These are phyloP conservation scores for Carpinus viminea DNA, from an alignment of 306 rosid species.

Conservation along the genomic window DNA sequence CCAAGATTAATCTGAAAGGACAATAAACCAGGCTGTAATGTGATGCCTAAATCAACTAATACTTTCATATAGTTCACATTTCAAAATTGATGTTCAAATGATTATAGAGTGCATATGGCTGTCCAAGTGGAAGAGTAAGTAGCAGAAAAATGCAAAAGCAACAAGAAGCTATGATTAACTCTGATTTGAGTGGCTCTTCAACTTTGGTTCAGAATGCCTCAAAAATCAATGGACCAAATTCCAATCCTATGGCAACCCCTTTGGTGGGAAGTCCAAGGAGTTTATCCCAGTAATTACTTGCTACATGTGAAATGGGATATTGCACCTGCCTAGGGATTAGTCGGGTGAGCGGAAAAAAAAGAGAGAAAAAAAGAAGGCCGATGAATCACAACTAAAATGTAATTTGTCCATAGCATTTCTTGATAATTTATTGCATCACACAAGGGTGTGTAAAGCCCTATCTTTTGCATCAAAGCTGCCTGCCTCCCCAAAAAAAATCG, in stretches of 20 bases:
- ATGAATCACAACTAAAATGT: not conserved
- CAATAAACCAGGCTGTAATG: not conserved
- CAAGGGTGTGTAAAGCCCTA: no score
- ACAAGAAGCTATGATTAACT: not conserved
- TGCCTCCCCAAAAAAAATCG: no score
- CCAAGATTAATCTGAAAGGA: slow-evolving; percentile 73
- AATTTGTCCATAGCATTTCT: not conserved
- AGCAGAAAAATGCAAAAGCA: not conserved
- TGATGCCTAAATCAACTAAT: not conserved
- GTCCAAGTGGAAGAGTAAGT: not conserved
- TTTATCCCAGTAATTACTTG: no score
- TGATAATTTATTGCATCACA: not conserved
- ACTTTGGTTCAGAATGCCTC: not conserved
- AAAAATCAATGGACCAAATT: not conserved
- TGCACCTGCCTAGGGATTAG: not conserved
- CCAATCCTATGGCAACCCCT: not conserved
- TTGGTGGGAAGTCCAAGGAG: no score
- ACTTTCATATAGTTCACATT: not conserved
- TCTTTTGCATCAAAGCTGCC: no score
- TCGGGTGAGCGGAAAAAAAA: not conserved
- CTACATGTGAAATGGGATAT: not conserved
- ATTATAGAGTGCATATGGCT: not conserved
- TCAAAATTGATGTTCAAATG: not conserved
- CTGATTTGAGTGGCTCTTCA: not conserved
- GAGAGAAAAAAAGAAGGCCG: not conserved